Evolutionary conservation across 495 filamentous ascomycete species (phyloP).

Genomic region (Astrothelium subdiscretum): DNA sequence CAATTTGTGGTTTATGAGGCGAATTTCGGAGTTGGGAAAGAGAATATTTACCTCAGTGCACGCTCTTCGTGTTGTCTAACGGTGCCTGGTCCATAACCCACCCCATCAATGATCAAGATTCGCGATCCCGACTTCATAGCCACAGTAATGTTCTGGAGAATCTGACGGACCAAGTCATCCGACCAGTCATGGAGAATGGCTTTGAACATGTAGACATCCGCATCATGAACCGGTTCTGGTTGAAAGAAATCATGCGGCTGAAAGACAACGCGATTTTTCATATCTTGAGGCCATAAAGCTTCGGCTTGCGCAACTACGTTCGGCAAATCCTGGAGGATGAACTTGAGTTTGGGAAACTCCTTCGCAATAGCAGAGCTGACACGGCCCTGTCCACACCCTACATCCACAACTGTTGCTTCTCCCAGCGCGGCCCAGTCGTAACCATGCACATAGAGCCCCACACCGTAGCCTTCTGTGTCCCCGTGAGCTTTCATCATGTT

Average conservation of each 20-base stretch:
- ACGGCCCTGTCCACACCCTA: slow-evolving; percentile 31
- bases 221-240: slow-evolving; percentile 4
- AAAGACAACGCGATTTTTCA: slow-evolving; percentile 6
- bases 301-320: slow-evolving; percentile 23
- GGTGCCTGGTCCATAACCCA: neutral
- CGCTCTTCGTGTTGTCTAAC: neutral
- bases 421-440: slow-evolving; percentile 30
- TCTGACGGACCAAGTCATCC: neutral
- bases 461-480: neutral
- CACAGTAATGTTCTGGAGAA: neutral
- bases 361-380: slow-evolving; percentile 5
- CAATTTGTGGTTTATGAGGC: neutral
- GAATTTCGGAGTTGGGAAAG: neutral
- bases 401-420: slow-evolving; percentile 28
- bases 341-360: slow-evolving; percentile 24
- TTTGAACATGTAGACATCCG: slow-evolving; percentile 9
- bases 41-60: neutral
- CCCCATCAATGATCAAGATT: neutral
- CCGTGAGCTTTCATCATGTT: neutral
- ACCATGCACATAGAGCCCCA: neutral
- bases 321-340: slow-evolving; percentile 31
- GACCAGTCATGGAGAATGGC: slow-evolving; percentile 9
- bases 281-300: slow-evolving; percentile 15
- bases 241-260: slow-evolving; percentile 6
- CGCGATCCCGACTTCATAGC: slow-evolving; percentile 1